Percentiles rank a stretch among this genome's conserved stretches.
Conservation (phyloP, 371 early-diverging fungal genomes). For the Rhizopus stolonifer region DNA sequence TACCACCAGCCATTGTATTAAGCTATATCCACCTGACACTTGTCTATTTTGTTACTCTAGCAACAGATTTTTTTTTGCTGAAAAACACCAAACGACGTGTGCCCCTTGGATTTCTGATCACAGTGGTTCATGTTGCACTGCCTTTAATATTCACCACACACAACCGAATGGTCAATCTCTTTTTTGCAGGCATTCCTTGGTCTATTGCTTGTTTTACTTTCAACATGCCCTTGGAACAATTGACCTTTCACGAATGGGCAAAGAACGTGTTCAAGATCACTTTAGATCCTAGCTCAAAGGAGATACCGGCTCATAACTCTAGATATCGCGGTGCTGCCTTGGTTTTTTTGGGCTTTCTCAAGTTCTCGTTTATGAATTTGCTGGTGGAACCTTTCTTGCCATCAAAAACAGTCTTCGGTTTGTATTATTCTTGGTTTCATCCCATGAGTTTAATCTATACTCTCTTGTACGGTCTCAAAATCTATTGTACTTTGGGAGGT, state of each 20-base stretch:
- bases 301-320: no score
- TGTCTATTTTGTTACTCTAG: conserved; percentile 4
- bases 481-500: conserved; percentile 27
- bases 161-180: conserved; percentile 8
- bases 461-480: conserved; percentile 24
- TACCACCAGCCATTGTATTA: conserved; percentile 25
- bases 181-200: conserved; percentile 25
- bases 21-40: not conserved
- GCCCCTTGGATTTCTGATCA: conserved; percentile 10
- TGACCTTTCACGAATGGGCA: conserved; percentile 4
- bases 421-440: conserved; percentile 28
- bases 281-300: not conserved
- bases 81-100: conserved; percentile 9
- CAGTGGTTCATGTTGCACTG: conserved; percentile 7
- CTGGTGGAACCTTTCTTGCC: conserved; percentile 25
- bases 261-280: conserved; percentile 2
- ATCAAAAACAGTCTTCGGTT: conserved; percentile 6
- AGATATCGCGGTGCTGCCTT: conserved; percentile 25
- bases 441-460: conserved; percentile 17
- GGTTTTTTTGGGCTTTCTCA: conserved; percentile 23
- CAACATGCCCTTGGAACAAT: conserved; percentile 16
- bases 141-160: conserved; percentile 21
- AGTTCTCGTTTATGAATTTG: conserved; percentile 19
- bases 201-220: conserved; percentile 24
- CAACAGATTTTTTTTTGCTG: conserved; percentile 15